Percentiles rank a stretch among this genome's conserved stretches.
phyloP scores from a whole-genome alignment of 2,329 filamentous ascomycete species.

The Aspergillus sp. region DNA sequence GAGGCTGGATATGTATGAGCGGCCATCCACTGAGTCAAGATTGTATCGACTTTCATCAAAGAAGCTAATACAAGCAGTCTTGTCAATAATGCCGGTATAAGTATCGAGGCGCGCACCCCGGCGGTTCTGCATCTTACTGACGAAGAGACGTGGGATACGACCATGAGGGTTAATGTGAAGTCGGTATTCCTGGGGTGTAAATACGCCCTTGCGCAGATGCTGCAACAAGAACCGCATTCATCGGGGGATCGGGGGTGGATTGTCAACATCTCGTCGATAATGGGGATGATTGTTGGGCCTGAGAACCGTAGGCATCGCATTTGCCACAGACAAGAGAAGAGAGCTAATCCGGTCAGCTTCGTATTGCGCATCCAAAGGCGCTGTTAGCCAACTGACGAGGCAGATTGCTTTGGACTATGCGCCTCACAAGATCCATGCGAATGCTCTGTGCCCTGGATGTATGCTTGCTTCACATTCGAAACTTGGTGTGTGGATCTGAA shows the following conservation, averaged over 20 bases:
- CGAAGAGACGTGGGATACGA: constrained; percentile 48
- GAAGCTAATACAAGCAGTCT: constrained; percentile 31
- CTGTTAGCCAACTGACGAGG: constrained; percentile 51
- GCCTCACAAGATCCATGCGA: constrained; percentile 50
- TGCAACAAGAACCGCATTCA: constrained; percentile 35
- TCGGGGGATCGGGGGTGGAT: constrained; percentile 39
- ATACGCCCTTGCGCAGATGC: constrained; percentile 40
- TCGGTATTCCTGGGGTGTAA: constrained; percentile 46
- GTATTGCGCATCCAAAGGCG: constrained; percentile 53
- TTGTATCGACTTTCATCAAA: background rate
- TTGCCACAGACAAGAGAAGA: no score
- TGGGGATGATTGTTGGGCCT: constrained; percentile 26
- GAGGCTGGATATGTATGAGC: constrained; percentile 45
- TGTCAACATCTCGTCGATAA: constrained; percentile 34
- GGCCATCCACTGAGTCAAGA: background rate
- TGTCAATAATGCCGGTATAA: constrained; percentile 54
- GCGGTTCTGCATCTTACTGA: constrained; percentile 47
- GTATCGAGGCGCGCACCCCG: constrained; percentile 33
- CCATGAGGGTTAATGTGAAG: constrained; percentile 38
- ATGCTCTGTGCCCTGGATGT: constrained; percentile 56
- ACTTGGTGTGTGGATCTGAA: background rate
- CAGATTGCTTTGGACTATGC: constrained; percentile 53
- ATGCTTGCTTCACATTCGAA: constrained; percentile 11
- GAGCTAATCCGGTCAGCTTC: constrained; percentile 24
- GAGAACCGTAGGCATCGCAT: constrained; percentile 20